Conservation (phyloP, 768 basidiomycete genomes). For the Amanita rubescens region DNA sequence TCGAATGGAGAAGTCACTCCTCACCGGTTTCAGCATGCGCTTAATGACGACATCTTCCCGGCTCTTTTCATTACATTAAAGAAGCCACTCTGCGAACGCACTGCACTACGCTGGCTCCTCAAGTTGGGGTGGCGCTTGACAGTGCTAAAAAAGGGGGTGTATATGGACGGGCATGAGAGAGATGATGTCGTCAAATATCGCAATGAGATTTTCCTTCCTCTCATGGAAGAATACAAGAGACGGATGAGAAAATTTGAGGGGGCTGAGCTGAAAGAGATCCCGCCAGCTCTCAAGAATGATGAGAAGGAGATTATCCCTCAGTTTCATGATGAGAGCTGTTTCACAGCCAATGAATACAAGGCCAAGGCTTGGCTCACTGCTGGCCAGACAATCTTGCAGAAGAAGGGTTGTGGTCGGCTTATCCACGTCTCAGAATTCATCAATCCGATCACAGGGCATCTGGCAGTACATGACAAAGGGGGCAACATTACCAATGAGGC, state of each 20-base stretch:
- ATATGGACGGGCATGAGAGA: constrained; percentile 31
- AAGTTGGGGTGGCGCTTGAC: constrained; percentile 25
- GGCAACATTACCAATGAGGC: constrained; percentile 24
- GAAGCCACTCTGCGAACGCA: too few species aligned
- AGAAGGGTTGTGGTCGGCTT: constrained; percentile 26
- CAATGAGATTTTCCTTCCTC: constrained; percentile 20
- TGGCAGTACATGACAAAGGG: constrained; percentile 17
- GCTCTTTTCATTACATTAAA: constrained; percentile 20
- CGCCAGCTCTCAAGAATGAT: constrained; percentile 15
- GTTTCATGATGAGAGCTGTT: constrained; percentile 26
- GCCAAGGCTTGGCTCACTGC: constrained; percentile 11
- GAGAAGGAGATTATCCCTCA: constrained; percentile 19
- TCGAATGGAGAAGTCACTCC: constrained; percentile 22
- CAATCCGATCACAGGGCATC: constrained; percentile 22
- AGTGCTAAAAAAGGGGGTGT: constrained; percentile 24
- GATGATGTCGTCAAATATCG: constrained; percentile 28
- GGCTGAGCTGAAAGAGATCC: constrained; percentile 9
- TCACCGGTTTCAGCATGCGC: constrained; percentile 14
- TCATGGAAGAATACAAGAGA: constrained; percentile 19
- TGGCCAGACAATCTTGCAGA: constrained; percentile 19
- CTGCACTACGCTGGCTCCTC: constrained; percentile 30
- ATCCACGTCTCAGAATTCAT: constrained; percentile 38
- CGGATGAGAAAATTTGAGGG: constrained; percentile 16
- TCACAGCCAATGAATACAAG: constrained; percentile 20
- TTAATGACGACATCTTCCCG: constrained; percentile 25